phyloP scores from a whole-genome alignment of 768 basidiomycete species.

The Auricularia sp. region DNA sequence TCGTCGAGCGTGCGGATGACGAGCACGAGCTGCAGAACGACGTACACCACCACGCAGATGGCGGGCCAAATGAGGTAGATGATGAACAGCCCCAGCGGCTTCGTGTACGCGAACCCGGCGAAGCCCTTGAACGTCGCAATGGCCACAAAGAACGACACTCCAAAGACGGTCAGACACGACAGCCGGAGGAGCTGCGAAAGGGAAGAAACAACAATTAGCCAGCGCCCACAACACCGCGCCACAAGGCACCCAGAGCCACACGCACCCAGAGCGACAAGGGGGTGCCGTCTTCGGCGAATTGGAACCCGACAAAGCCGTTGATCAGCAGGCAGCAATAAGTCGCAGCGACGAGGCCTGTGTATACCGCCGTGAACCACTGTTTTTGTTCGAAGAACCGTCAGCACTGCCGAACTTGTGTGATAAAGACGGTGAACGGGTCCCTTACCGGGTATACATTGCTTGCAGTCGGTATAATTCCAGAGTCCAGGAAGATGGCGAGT shows the following conservation, averaged over 20 bases:
- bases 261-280: conserved; percentile 83
- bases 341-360: conserved; percentile 88
- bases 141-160: conserved; percentile 79
- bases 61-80: conserved; percentile 87
- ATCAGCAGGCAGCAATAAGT: conserved; percentile 85
- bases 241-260: not conserved
- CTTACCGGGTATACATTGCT: conserved; percentile 76
- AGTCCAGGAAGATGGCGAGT: conserved; percentile 93
- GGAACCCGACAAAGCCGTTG: conserved; percentile 98
- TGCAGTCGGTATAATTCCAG: conserved; percentile 85
- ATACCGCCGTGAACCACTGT: conserved; percentile 94
- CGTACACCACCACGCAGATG: conserved; percentile 75
- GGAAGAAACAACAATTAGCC: not conserved
- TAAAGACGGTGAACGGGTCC: conserved; percentile 5
- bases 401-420: not conserved
- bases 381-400: not conserved
- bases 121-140: conserved; percentile 91
- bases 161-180: conserved; percentile 74
- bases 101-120: conserved; percentile 67
- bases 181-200: conserved; percentile 60
- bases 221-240: not conserved
- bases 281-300: conserved; percentile 97
- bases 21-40: conserved; percentile 84
- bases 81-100: conserved; percentile 76
- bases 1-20: conserved; percentile 97